Percentiles rank a stretch among this genome's conserved stretches.
These are phyloP conservation scores for Acanthamoeba sp. DNA, from an alignment of 208 protist species.

Conservation along the genomic window DNA sequence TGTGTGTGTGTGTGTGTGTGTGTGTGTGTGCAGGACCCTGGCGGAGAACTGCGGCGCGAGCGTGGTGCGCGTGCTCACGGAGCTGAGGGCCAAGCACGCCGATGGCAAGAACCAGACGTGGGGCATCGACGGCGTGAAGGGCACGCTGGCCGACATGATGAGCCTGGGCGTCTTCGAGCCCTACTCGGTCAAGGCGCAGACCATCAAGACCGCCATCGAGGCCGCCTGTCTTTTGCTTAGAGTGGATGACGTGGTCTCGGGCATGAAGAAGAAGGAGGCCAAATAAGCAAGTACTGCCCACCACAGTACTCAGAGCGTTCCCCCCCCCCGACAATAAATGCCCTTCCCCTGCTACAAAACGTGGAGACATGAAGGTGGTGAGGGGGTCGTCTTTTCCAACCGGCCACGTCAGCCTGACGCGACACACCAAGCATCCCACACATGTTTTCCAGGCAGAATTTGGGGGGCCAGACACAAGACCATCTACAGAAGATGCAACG, in stretches of 20 bases:
- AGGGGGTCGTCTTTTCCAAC: too few relatives aligned
- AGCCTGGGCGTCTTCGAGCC: conserved; percentile 98
- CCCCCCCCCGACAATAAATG: too few relatives aligned
- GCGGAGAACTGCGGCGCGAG: conserved; percentile 99
- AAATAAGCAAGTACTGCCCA: too few relatives aligned
- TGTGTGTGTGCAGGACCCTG: conserved; percentile 98
- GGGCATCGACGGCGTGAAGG: conserved; percentile 98
- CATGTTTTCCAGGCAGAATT: too few relatives aligned
- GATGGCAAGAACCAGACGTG: conserved; percentile 92
- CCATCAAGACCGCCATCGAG: conserved; percentile 98
- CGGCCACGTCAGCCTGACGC: too few relatives aligned
- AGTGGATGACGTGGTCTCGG: conserved; percentile 99
- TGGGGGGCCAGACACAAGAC: too few relatives aligned
- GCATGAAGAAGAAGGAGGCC: conserved; percentile 87
- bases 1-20: too few relatives aligned
- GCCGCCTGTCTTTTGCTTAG: conserved; percentile 98
- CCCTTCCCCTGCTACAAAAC: too few relatives aligned
- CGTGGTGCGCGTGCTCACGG: conserved; percentile 98
- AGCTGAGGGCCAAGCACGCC: conserved; percentile 96
- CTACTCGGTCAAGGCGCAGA: conserved; percentile 98
- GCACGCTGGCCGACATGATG: conserved; percentile 96
- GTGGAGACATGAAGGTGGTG: too few relatives aligned
- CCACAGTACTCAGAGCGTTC: too few relatives aligned
- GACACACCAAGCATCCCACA: too few relatives aligned
- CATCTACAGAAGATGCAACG: too few relatives aligned